A percentile compares a stretch with the other conserved stretches of the same genome.
These are phyloP conservation scores for Peronospora destructor DNA, from an alignment of 352 stramenopile species.

Conservation along the genomic window DNA sequence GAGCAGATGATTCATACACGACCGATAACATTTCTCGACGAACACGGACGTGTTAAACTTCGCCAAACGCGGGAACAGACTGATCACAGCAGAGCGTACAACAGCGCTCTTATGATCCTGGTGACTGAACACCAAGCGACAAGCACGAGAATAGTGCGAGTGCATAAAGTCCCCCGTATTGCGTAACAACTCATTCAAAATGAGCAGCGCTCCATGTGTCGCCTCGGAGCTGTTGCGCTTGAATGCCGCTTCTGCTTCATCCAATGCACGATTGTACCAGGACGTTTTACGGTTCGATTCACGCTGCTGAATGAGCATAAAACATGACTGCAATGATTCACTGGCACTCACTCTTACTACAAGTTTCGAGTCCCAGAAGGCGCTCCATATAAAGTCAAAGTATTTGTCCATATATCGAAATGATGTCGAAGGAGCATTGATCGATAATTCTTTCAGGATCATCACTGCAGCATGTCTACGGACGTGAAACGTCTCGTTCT, in stretches of 20 bases:
- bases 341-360: conserved; percentile 73
- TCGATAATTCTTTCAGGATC: conserved; percentile 82
- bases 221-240: conserved; percentile 70
- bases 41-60: conserved; percentile 88
- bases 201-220: conserved; percentile 74
- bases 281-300: conserved; percentile 79
- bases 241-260: conserved; percentile 70
- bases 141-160: conserved; percentile 68
- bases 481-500: conserved; percentile 87
- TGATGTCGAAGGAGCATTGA: conserved; percentile 78
- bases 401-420: conserved; percentile 87
- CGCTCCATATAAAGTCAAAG: conserved; percentile 88
- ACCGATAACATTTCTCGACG: conserved; percentile 74
- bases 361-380: conserved; percentile 79
- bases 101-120: conserved; percentile 74
- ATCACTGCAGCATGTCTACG: conserved; percentile 78
- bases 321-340: conserved; percentile 79
- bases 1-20: conserved; percentile 78
- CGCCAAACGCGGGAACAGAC: conserved; percentile 72
- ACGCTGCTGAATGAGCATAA: conserved; percentile 83
- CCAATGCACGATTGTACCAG: conserved; percentile 73
- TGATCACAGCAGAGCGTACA: conserved; percentile 80
- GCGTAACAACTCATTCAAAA: conserved; percentile 80
- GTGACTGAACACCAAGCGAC: conserved; percentile 64
- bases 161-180: conserved; percentile 88